A percentile compares a stretch with the other conserved stretches of the same genome.
Conservation (phyloP, 768 basidiomycete species). For the Tricholoma sp. region DNA sequence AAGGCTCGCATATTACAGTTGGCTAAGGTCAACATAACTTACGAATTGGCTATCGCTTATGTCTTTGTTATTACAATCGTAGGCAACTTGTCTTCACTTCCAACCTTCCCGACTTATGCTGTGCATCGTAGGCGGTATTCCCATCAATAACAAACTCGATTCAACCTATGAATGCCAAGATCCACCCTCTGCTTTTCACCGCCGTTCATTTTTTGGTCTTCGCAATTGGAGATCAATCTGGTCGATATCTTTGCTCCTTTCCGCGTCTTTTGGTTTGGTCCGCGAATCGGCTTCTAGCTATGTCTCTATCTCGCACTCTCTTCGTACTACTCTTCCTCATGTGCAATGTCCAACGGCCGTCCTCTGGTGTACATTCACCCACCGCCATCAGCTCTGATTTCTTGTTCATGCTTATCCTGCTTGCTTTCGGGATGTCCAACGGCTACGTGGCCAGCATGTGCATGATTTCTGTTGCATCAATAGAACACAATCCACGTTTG, state of each 20-base stretch:
- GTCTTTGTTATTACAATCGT: conserved; percentile 81
- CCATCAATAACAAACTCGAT: conserved; percentile 84
- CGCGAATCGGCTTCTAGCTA: conserved; percentile 49
- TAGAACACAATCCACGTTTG: conserved; percentile 72
- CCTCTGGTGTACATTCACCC: conserved; percentile 21
- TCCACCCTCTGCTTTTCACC: conserved; percentile 80
- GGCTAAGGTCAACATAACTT: conserved; percentile 58
- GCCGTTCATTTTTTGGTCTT: conserved; percentile 74
- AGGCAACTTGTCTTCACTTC: conserved; percentile 20
- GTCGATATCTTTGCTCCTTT: conserved; percentile 64
- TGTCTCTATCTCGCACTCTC: conserved; percentile 67
- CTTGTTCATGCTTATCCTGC: conserved; percentile 67
- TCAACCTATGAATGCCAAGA: conserved; percentile 52
- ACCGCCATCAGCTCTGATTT: conserved; percentile 73
- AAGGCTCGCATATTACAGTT: conserved; percentile 45
- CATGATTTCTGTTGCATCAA: conserved; percentile 79
- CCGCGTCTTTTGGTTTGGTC: conserved; percentile 67
- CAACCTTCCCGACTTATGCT: conserved; percentile 3
- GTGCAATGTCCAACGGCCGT: conserved; percentile 71
- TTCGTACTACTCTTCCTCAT: conserved; percentile 87
- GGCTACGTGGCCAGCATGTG: conserved; percentile 75
- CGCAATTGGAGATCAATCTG: conserved; percentile 67
- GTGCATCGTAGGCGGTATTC: conserved; percentile 62
- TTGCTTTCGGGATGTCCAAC: conserved; percentile 72
- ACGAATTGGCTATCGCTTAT: conserved; percentile 69